Percentiles rank a stretch among this genome's conserved stretches.
phyloP scores from a whole-genome alignment of 2,329 filamentous ascomycete genomes.

The Colletotrichum nymphaeae region DNA sequence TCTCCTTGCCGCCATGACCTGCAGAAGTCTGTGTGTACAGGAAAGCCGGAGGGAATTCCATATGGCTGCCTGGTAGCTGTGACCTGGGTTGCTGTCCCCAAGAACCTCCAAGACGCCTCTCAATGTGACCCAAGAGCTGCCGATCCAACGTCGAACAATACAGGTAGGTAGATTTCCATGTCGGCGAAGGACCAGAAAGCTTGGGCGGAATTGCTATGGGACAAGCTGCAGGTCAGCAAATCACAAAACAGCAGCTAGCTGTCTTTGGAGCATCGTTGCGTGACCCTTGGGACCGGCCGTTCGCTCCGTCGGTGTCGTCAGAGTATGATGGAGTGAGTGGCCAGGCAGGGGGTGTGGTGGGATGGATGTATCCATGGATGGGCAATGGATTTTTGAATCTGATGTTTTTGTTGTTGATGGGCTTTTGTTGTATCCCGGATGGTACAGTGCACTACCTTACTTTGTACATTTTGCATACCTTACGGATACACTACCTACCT shows the following conservation, averaged over 20 bases:
- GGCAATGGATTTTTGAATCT: background rate
- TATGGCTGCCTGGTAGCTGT: background rate
- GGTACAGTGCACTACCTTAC: too few relatives aligned
- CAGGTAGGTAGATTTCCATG: background rate
- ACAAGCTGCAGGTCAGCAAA: background rate
- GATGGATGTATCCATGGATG: background rate
- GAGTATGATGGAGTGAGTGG: background rate
- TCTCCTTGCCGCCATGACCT: constrained; percentile 18
- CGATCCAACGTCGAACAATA: constrained; percentile 4
- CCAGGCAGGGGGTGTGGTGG: background rate
- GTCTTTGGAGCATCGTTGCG: constrained; percentile 7
- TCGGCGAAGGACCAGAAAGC: constrained; percentile 7
- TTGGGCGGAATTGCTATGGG: background rate
- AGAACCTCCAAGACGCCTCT: too few relatives aligned
- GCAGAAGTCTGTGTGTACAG: constrained; percentile 8
- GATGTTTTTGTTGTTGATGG: background rate
- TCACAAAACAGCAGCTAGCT: constrained; percentile 5
- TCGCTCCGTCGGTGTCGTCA: constrained; percentile 12
- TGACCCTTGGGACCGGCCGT: constrained; percentile 3
- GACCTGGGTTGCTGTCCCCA: background rate
- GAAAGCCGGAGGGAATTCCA: background rate
- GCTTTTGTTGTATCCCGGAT: background rate
- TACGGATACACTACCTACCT: too few relatives aligned
- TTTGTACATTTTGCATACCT: too few relatives aligned
- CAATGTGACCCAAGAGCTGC: background rate